Conservation (phyloP, 2,329 filamentous ascomycete genomes). For the Talaromyces sp. region DNA sequence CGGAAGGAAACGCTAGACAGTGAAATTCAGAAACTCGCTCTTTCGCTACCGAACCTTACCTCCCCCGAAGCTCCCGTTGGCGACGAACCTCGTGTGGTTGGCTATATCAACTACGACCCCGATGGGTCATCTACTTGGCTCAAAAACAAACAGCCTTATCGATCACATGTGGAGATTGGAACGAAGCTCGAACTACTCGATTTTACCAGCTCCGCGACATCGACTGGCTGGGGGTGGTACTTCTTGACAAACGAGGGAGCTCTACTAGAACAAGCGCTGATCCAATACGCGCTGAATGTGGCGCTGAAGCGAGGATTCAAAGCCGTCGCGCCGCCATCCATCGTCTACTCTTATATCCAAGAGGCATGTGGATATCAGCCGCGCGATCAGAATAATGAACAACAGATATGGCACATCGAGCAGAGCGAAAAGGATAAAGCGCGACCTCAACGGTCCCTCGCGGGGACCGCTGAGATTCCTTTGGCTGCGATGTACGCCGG, state of each 20-base stretch:
- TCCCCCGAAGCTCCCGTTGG: conserved; percentile 71
- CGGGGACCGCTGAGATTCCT: conserved; percentile 91
- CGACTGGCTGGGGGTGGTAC: conserved; percentile 97
- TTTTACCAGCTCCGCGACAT: conserved; percentile 74
- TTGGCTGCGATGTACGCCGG: conserved; percentile 86
- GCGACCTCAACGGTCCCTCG: conserved; percentile 69
- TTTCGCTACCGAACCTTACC: conserved; percentile 82
- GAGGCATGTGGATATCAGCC: conserved; percentile 92
- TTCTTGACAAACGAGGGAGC: conserved; percentile 89
- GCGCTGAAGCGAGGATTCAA: conserved; percentile 73
- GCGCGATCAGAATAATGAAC: conserved; percentile 82
- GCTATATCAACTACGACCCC: conserved; percentile 74
- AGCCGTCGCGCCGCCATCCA: conserved; percentile 75
- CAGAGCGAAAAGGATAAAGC: conserved; percentile 62
- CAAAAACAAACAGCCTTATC: conserved; percentile 26
- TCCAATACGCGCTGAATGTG: conserved; percentile 77
- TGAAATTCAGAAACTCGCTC: conserved; percentile 71
- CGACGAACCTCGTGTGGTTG: conserved; percentile 61
- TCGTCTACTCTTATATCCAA: conserved; percentile 90
- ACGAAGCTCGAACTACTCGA: conserved; percentile 83
- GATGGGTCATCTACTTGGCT: conserved; percentile 37
- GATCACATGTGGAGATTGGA: conserved; percentile 84
- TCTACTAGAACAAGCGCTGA: conserved; percentile 87
- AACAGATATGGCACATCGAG: conserved; percentile 81
- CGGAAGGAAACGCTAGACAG: conserved; percentile 36